Evolutionary conservation across 2,329 filamentous ascomycete genomes (phyloP).

Genomic region (Macrophomina tecta): DNA sequence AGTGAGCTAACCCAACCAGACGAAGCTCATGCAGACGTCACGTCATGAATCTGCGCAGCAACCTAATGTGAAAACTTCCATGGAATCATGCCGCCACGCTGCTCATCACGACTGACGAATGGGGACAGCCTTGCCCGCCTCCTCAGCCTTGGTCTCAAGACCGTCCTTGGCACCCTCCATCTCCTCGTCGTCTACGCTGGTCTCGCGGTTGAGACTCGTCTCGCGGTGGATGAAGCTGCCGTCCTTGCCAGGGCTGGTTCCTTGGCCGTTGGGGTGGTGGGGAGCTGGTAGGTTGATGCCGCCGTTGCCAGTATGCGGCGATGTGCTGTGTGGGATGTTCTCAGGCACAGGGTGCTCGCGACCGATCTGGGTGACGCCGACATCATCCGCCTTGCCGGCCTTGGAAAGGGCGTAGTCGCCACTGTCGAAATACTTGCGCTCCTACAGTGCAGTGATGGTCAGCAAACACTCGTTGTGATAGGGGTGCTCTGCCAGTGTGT

Average conservation of each 20-base stretch:
- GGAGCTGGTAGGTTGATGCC: conserved; percentile 27
- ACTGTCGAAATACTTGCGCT: conserved; percentile 96
- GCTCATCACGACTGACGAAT: conserved; percentile 27
- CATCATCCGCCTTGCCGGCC: conserved; percentile 93
- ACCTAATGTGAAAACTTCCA: conserved; percentile 21
- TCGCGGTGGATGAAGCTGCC: conserved; percentile 84
- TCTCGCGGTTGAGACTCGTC: conserved; percentile 77
- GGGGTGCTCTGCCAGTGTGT: not conserved
- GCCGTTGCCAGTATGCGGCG: conserved; percentile 55
- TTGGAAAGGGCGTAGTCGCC: conserved; percentile 97
- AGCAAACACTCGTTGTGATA: not conserved
- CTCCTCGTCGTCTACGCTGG: conserved; percentile 66
- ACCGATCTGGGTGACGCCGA: conserved; percentile 91
- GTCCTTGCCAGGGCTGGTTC: conserved; percentile 88
- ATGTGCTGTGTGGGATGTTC: conserved; percentile 89
- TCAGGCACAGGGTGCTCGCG: conserved; percentile 93
- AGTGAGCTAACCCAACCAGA: conserved; percentile 15
- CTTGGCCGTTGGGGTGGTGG: conserved; percentile 54
- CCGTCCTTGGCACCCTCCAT: conserved; percentile 44
- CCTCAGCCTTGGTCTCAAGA: conserved; percentile 40
- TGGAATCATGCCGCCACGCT: conserved; percentile 7
- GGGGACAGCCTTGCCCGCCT: conserved; percentile 28
- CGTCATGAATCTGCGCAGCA: conserved; percentile 26
- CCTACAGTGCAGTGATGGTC: conserved; percentile 52
- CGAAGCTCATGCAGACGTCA: conserved; percentile 23